Evolutionary conservation across 352 stramenopile genomes (phyloP).

Genomic region (Globisporangium megalacanthum): DNA sequence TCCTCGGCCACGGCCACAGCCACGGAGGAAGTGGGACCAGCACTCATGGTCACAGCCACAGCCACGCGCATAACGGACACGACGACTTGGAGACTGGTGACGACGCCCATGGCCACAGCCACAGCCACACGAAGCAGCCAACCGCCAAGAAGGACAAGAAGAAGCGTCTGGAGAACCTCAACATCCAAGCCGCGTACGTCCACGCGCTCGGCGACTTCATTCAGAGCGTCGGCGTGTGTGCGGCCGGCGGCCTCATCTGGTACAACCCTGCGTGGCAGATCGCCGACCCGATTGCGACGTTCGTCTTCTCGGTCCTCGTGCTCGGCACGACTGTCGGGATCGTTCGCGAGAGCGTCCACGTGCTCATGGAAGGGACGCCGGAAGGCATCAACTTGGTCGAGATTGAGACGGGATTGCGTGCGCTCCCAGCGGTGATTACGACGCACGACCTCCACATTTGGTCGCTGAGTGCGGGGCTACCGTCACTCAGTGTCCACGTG

Average conservation of each 20-base stretch:
- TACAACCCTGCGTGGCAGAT: constrained; percentile 94
- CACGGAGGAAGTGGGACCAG: constrained; percentile 53
- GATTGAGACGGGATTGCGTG: constrained; percentile 54
- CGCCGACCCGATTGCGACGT: constrained; percentile 95
- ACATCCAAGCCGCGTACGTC: constrained; percentile 96
- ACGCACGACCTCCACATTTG: constrained; percentile 98
- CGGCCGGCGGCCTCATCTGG: constrained; percentile 96
- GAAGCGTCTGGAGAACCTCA: constrained; percentile 82
- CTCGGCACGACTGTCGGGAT: constrained; percentile 93
- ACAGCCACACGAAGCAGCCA: constrained; percentile 35
- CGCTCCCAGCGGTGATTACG: constrained; percentile 81
- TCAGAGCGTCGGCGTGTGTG: constrained; percentile 95
- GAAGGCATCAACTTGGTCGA: constrained; percentile 36
- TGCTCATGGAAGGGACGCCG: constrained; percentile 95
- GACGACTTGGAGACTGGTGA: constrained; percentile 25
- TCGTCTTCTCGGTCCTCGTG: constrained; percentile 95
- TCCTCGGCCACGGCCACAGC: constrained; percentile 76
- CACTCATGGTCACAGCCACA: constrained; percentile 34
- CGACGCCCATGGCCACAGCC: constrained; percentile 71
- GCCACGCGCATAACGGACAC: constrained; percentile 4
- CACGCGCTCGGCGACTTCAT: constrained; percentile 97
- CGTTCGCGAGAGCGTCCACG: constrained; percentile 84
- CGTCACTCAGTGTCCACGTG: constrained; percentile 92
- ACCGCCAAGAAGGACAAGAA: constrained; percentile 20
- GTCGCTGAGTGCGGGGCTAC: constrained; percentile 89